phyloP scores from a whole-genome alignment of 805 yeast genomes.

The Lipomyces lipofer region DNA sequence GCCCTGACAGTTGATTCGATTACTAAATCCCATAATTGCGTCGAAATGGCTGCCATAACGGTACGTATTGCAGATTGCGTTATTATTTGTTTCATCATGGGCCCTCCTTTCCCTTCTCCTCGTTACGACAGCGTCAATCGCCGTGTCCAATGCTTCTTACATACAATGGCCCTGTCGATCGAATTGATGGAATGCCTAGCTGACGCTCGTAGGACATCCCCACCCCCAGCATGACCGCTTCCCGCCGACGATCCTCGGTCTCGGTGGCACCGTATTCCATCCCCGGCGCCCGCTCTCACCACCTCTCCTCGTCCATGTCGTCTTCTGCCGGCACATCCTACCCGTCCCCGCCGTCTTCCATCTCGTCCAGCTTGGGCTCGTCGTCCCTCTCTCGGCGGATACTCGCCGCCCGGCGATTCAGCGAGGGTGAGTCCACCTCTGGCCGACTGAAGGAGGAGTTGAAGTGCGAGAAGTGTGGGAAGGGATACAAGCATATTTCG shows the following conservation, averaged over 20 bases:
- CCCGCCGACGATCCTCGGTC: conserved; percentile 29
- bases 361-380: conserved; percentile 19
- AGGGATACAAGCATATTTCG: conserved; percentile 78
- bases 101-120: neutral
- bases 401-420: conserved; percentile 77
- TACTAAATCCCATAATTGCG: too few relatives aligned
- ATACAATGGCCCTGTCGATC: neutral
- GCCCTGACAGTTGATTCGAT: neutral
- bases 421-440: conserved; percentile 70
- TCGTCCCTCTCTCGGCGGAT: conserved; percentile 26
- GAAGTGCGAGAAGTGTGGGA: conserved; percentile 88
- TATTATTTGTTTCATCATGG: neutral
- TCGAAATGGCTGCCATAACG: conserved; percentile 13
- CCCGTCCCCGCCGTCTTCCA: conserved; percentile 20
- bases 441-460: conserved; percentile 82
- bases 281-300: conserved; percentile 25
- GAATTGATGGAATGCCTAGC: neutral
- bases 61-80: conserved; percentile 1
- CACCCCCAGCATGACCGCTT: conserved; percentile 8
- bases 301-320: conserved; percentile 23
- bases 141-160: neutral
- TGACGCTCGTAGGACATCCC: conserved; percentile 8
- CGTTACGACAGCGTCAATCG: neutral
- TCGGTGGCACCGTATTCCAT: conserved; percentile 30
- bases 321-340: conserved; percentile 16